A percentile compares a stretch with the other conserved stretches of the same genome.
Evolutionary conservation across 164 flowering plant genomes (phyloP).

Genomic region (Nelumbo lutea): DNA sequence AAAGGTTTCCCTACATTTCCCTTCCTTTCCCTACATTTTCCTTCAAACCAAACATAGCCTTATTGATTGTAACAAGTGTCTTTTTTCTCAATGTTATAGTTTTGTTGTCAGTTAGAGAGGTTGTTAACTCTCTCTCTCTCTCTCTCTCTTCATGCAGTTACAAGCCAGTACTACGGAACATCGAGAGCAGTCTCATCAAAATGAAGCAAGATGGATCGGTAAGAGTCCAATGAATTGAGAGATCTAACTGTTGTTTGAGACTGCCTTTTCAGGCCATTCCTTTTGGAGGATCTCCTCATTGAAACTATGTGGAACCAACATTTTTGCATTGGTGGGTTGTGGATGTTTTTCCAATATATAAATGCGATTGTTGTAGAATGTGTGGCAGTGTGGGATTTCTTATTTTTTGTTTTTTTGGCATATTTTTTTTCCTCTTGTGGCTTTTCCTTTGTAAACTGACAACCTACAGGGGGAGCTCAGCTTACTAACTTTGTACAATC

Average conservation of each 20-base stretch:
- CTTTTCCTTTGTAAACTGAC: no score
- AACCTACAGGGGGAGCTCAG: no score
- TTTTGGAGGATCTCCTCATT: not conserved
- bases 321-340: no score
- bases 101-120: not conserved
- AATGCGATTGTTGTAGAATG: no score
- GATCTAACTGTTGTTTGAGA: not conserved
- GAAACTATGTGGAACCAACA: not conserved
- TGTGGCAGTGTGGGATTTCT: no score
- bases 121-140: not conserved
- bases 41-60: no score
- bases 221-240: constrained; percentile 38
- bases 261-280: not conserved
- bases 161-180: constrained; percentile 79
- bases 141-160: constrained; percentile 43
- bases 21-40: no score
- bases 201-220: constrained; percentile 80
- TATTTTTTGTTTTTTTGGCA: no score
- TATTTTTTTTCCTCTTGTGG: no score
- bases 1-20: no score
- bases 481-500: no score
- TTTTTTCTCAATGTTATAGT: not conserved
- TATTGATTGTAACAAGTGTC: not conserved
- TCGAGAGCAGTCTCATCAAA: constrained; percentile 79
- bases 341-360: no score